Evolutionary conservation across 352 stramenopile species (phyloP).

Genomic region (Globisporangium camurandrum): DNA sequence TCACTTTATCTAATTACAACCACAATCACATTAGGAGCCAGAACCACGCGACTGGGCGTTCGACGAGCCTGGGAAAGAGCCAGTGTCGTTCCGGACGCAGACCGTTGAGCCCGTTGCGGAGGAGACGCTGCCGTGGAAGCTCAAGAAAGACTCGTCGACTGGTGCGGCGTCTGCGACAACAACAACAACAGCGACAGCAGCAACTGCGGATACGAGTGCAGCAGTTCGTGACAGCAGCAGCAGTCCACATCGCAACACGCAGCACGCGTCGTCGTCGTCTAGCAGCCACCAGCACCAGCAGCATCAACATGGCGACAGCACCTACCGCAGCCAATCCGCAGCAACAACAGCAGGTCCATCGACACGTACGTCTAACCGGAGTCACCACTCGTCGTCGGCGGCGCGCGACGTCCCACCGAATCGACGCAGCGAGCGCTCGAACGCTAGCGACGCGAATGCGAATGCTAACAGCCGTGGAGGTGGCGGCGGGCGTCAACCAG

Average conservation of each 20-base stretch:
- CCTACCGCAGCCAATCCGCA: conserved; percentile 24
- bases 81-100: conserved; percentile 79
- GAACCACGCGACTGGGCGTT: conserved; percentile 83
- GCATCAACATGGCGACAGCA: conserved; percentile 12
- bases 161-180: too few relatives aligned
- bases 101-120: conserved; percentile 69
- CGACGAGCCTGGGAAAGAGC: conserved; percentile 81
- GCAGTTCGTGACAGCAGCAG: conserved; percentile 14
- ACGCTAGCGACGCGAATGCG: conserved; percentile 15
- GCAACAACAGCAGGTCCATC: neutral
- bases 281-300: conserved; percentile 9
- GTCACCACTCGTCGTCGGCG: conserved; percentile 32
- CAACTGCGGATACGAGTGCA: conserved; percentile 13
- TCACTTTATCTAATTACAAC: too few relatives aligned
- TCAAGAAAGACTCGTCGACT: conserved; percentile 36
- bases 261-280: too few relatives aligned
- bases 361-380: conserved; percentile 39
- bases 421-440: conserved; percentile 37
- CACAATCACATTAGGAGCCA: too few relatives aligned
- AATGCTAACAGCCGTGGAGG: conserved; percentile 3
- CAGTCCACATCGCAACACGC: conserved; percentile 19
- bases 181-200: conserved; percentile 6
- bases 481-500: neutral
- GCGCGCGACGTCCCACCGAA: conserved; percentile 17
- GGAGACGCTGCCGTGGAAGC: conserved; percentile 68